Conservation (phyloP, 2,329 filamentous ascomycete genomes). For the Stenocarpella maydis region DNA sequence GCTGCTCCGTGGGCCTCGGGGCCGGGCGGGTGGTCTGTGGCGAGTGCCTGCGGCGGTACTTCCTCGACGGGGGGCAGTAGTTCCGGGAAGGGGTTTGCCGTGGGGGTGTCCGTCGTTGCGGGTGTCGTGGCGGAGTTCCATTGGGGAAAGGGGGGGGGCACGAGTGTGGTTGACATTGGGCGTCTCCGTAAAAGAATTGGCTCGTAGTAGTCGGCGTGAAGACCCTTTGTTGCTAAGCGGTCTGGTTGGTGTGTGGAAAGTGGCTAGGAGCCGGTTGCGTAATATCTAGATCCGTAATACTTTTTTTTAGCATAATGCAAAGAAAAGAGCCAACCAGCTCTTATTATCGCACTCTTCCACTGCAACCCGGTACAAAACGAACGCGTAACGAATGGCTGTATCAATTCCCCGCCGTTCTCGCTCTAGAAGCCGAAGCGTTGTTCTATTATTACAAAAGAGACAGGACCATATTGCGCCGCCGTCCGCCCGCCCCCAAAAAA, state of each 20-base stretch:
- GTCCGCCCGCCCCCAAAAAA: not conserved
- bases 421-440: not conserved
- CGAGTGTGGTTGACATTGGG: not conserved
- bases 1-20: not conserved
- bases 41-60: conserved; percentile 2
- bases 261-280: not conserved
- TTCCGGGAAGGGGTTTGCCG: too few species aligned
- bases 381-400: not conserved
- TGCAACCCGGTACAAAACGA: not conserved
- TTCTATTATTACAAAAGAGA: conserved; percentile 17
- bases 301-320: not conserved
- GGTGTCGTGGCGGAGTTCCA: too few species aligned
- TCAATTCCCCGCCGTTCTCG: not conserved
- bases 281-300: not conserved
- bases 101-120: not conserved
- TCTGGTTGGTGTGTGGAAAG: too few species aligned
- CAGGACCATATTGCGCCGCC: not conserved
- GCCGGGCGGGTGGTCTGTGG: not conserved
- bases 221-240: not conserved
- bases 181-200: not conserved
- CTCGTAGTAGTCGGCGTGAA: not conserved
- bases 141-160: too few species aligned
- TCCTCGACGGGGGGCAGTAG: not conserved
- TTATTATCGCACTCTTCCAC: not conserved
- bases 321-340: too few species aligned